Percentiles rank a stretch among this genome's conserved stretches.
These are phyloP conservation scores for Stephanodiscus minutulus DNA, from an alignment of 108 stramenopile genomes.

Conservation along the genomic window DNA sequence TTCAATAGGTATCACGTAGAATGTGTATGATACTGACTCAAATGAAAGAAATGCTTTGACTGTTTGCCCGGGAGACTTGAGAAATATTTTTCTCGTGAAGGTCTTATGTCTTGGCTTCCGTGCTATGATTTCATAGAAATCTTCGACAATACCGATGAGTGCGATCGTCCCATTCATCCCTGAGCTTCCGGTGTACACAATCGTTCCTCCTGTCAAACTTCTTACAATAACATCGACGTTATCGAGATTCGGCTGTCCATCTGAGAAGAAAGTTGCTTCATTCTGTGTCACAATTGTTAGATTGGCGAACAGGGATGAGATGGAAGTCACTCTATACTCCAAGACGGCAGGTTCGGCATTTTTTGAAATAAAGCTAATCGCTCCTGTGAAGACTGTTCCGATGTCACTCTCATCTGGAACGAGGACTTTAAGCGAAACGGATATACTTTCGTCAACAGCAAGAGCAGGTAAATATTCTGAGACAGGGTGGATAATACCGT, in stretches of 20 bases:
- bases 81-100: constrained; percentile 22
- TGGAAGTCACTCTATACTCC: constrained; percentile 10
- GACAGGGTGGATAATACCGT: constrained; percentile 1
- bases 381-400: constrained; percentile 23
- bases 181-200: constrained; percentile 8
- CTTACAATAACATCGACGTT: constrained; percentile 27
- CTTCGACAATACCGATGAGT: constrained; percentile 21
- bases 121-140: constrained; percentile 37
- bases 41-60: constrained; percentile 24
- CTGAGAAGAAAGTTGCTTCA: constrained; percentile 39
- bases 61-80: constrained; percentile 18
- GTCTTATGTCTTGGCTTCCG: constrained; percentile 23
- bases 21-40: constrained; percentile 36
- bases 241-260: constrained; percentile 36
- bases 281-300: constrained; percentile 28
- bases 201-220: constrained; percentile 19
- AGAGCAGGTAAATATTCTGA: constrained; percentile 22
- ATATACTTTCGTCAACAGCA: constrained; percentile 26
- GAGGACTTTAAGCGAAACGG: constrained; percentile 14
- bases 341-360: constrained; percentile 5
- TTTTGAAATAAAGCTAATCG: constrained; percentile 27
- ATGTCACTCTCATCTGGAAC: constrained; percentile 5
- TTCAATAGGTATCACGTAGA: constrained; percentile 21
- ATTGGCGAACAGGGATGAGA: constrained; percentile 16
- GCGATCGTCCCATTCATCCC: constrained; percentile 27